Percentiles rank a stretch among this genome's conserved stretches.
Evolutionary conservation across 139 green algal species (phyloP).

Genomic region (Chlorella sorokiniana): DNA sequence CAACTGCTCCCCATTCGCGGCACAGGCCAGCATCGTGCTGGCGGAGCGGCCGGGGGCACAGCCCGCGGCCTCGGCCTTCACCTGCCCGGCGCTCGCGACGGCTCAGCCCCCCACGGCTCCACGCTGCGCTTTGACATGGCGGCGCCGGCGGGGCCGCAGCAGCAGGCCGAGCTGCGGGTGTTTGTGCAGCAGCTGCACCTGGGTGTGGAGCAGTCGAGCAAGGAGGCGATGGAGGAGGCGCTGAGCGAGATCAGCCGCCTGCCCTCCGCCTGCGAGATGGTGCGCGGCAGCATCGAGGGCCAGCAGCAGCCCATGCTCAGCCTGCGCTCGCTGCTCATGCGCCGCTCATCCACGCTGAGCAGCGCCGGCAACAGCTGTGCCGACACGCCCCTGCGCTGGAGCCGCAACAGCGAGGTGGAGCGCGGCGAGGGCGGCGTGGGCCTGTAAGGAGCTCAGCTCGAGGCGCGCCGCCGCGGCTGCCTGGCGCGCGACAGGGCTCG

Average conservation of each 20-base stretch:
- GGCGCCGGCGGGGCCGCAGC: neutral
- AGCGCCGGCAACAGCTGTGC: neutral
- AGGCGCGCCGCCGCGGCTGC: too few relatives aligned
- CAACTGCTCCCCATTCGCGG: neutral
- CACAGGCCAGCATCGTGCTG: neutral
- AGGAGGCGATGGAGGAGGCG: constrained; percentile 19
- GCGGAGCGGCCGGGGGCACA: neutral
- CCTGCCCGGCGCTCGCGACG: too few relatives aligned
- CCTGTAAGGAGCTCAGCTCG: too few relatives aligned
- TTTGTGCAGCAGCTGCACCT: constrained; percentile 13
- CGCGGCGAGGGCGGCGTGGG: too few relatives aligned
- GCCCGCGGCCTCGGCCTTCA: neutral
- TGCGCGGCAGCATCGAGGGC: constrained; percentile 27
- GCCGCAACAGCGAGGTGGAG: too few relatives aligned
- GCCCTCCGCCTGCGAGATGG: neutral
- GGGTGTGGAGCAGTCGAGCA: constrained; percentile 21
- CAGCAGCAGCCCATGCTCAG: neutral
- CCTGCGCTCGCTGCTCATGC: neutral
- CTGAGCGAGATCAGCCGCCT: constrained; percentile 3
- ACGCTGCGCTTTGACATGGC: constrained; percentile 9
- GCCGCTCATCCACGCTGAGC: neutral
- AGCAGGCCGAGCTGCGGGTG: neutral
- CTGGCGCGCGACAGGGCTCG: too few relatives aligned
- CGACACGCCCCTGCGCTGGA: neutral
- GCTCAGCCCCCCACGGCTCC: neutral